A percentile compares a stretch with the other conserved stretches of the same genome.
phyloP scores from a whole-genome alignment of 2,329 filamentous ascomycete species.

The Colletotrichum graminicola region DNA sequence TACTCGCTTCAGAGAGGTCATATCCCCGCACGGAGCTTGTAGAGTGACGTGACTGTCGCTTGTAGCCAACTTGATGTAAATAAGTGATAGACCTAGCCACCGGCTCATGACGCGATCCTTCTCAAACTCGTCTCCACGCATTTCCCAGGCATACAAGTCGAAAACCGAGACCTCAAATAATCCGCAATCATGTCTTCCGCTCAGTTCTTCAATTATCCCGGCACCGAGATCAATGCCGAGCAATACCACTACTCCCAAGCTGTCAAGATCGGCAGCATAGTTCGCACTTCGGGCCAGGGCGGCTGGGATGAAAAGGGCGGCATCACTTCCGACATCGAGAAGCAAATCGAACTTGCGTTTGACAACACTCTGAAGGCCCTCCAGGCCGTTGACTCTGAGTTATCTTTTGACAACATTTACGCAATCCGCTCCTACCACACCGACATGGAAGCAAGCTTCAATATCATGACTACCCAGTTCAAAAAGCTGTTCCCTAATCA shows the following conservation, averaged over 20 bases:
- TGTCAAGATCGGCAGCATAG: conserved; percentile 45
- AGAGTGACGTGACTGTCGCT: not conserved
- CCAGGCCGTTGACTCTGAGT: conserved; percentile 46
- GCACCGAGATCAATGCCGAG: conserved; percentile 43
- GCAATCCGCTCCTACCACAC: conserved; percentile 46
- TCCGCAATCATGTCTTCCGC: conserved; percentile 14
- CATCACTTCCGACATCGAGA: conserved; percentile 46
- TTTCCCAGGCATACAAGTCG: not conserved
- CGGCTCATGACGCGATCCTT: not conserved
- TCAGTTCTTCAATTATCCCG: conserved; percentile 41
- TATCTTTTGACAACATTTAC: conserved; percentile 49
- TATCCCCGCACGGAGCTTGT: not conserved
- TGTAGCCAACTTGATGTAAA: too few species aligned
- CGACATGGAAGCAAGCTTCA: conserved; percentile 48
- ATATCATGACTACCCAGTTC: conserved; percentile 60
- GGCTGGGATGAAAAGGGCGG: conserved; percentile 44
- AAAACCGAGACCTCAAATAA: too few species aligned
- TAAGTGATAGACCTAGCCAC: not conserved
- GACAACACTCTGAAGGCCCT: conserved; percentile 46
- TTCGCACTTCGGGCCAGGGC: conserved; percentile 47
- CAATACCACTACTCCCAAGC: conserved; percentile 48
- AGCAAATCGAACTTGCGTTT: conserved; percentile 56
- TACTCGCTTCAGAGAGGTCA: not conserved
- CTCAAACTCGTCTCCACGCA: not conserved
- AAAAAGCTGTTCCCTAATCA: conserved; percentile 65